phyloP scores from a whole-genome alignment of 768 basidiomycete species.

The Tulasnella sp. region DNA sequence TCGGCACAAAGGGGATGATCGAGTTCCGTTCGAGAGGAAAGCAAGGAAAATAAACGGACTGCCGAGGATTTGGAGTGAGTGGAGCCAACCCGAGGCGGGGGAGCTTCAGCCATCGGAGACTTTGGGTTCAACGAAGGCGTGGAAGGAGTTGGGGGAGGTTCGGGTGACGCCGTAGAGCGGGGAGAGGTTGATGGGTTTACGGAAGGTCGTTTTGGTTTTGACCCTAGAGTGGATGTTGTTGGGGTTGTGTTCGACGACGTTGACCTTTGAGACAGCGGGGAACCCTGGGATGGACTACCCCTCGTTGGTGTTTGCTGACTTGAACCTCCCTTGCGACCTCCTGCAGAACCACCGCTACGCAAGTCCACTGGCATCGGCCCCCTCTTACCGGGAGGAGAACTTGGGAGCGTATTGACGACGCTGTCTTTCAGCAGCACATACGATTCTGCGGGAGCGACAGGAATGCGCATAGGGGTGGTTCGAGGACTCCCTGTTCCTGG shows the following conservation, averaged over 20 bases:
- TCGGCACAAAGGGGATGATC: conserved; percentile 94
- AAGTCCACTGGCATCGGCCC: neutral
- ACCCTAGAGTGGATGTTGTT: conserved; percentile 30
- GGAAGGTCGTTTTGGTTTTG: conserved; percentile 17
- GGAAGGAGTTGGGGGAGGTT: conserved; percentile 50
- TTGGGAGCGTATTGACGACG: conserved; percentile 55
- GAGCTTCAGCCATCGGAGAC: conserved; percentile 9
- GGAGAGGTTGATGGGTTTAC: conserved; percentile 28
- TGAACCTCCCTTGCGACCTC: neutral
- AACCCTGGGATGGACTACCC: conserved; percentile 28
- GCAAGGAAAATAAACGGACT: conserved; percentile 62
- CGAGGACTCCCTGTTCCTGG: conserved; percentile 34
- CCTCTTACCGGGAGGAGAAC: conserved; percentile 5
- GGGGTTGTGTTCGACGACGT: conserved; percentile 40
- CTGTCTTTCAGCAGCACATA: conserved; percentile 88
- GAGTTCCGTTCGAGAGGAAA: conserved; percentile 68
- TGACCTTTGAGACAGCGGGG: conserved; percentile 37
- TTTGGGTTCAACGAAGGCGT: neutral
- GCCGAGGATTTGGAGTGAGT: conserved; percentile 54
- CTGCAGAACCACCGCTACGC: too few species aligned
- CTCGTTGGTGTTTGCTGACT: conserved; percentile 19
- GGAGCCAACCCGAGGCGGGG: conserved; percentile 55
- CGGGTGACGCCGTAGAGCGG: conserved; percentile 29
- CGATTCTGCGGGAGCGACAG: conserved; percentile 66
- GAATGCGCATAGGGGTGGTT: conserved; percentile 55